phyloP scores from a whole-genome alignment of 2,329 filamentous ascomycete species.

The Aspergillus hiratsukae region DNA sequence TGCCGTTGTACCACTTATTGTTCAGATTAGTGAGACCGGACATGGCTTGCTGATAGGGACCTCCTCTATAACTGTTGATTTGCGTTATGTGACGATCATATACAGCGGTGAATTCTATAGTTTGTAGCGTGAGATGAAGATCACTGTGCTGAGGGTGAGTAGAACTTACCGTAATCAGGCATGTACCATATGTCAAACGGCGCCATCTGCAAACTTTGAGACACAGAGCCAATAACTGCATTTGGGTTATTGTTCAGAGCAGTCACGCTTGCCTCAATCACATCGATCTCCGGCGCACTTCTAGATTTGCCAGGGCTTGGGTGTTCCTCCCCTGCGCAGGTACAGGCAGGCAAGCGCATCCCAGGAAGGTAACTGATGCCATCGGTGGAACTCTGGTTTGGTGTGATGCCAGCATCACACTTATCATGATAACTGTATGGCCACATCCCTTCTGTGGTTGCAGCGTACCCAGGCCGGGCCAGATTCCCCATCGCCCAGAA shows the following conservation, averaged over 20 bases:
- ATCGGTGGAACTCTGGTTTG: slow-evolving; percentile 65
- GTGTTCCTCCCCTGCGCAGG: slow-evolving; percentile 61
- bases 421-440: slow-evolving; percentile 67
- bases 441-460: slow-evolving; percentile 69
- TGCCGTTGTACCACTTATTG: slow-evolving; percentile 63
- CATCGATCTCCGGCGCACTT: slow-evolving; percentile 68
- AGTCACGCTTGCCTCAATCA: slow-evolving; percentile 61
- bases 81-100: slow-evolving; percentile 56
- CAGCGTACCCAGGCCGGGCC: slow-evolving; percentile 63
- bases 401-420: slow-evolving; percentile 67
- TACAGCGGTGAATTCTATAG: slow-evolving; percentile 57
- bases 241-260: slow-evolving; percentile 46
- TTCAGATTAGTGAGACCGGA: slow-evolving; percentile 60
- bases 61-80: slow-evolving; percentile 59
- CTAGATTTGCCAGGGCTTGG: slow-evolving; percentile 62
- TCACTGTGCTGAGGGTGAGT: background rate
- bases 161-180: slow-evolving; percentile 50
- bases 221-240: slow-evolving; percentile 57
- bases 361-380: slow-evolving; percentile 64
- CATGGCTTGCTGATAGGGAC: slow-evolving; percentile 59
- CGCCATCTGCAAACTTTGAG: slow-evolving; percentile 63
- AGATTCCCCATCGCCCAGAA: slow-evolving; percentile 75
- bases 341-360: slow-evolving; percentile 66
- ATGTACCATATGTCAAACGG: slow-evolving; percentile 69
- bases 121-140: background rate